These are phyloP conservation scores for Hygrocybe punicea DNA, from an alignment of 768 basidiomycete genomes.

Conservation along the genomic window DNA sequence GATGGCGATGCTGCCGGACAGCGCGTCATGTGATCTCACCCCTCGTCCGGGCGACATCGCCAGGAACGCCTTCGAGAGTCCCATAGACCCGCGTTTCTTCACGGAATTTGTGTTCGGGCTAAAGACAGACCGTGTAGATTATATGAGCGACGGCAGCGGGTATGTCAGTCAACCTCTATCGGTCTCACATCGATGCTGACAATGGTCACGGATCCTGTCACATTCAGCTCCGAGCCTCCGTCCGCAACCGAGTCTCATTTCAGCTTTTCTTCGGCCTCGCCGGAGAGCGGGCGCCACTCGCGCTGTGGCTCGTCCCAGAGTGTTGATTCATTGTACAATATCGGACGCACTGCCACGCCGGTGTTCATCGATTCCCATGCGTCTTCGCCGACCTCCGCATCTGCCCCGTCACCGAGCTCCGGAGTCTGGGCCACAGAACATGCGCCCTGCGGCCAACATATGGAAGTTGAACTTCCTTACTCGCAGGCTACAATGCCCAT, in stretches of 20 bases:
- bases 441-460: no score
- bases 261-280: neutral
- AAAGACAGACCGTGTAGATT: neutral
- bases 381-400: neutral
- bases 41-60: neutral
- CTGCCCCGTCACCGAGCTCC: neutral
- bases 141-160: constrained; percentile 1
- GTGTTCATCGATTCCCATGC: neutral
- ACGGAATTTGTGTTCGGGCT: neutral
- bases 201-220: neutral
- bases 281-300: neutral
- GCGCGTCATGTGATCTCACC: neutral
- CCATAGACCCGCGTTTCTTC: neutral
- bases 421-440: neutral
- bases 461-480: neutral
- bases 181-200: neutral
- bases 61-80: neutral
- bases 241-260: constrained; percentile 4
- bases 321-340: neutral
- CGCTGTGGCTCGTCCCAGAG: neutral
- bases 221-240: neutral
- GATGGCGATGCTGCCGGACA: no score
- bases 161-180: neutral
- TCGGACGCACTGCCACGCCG: neutral
- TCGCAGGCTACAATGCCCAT: neutral